phyloP scores from a whole-genome alignment of 83 land plant species.

The Thuja plicata region DNA sequence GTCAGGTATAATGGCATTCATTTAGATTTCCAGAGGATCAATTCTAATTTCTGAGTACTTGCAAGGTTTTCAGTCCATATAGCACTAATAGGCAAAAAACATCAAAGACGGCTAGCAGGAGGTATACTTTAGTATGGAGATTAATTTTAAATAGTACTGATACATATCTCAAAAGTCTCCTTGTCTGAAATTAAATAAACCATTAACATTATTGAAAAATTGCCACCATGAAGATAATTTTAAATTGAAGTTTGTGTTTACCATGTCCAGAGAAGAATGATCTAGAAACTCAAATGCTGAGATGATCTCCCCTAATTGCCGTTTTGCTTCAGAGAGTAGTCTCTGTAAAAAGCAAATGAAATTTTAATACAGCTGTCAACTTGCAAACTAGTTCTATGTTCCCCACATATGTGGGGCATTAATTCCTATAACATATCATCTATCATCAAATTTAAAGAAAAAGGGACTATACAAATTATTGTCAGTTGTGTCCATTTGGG shows the following conservation, averaged over 20 bases:
- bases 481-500: background rate
- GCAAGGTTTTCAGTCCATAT: background rate
- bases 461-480: background rate
- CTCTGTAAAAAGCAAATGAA: conserved; percentile 33
- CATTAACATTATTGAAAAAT: no score
- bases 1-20: background rate
- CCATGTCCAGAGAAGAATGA: conserved; percentile 74
- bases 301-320: conserved; percentile 80
- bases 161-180: background rate
- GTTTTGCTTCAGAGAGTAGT: conserved; percentile 73
- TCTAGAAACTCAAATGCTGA: conserved; percentile 99
- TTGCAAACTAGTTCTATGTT: background rate
- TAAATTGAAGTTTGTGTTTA: conserved; percentile 7
- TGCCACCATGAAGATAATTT: background rate
- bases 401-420: background rate
- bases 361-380: background rate
- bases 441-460: background rate
- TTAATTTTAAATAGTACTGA: background rate
- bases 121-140: background rate
- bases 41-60: no score
- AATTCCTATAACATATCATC: background rate
- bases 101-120: background rate
- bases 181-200: no score
- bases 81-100: background rate
- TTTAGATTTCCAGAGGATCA: background rate